Evolutionary conservation across 1,284 basidiomycete genomes (phyloP).

Genomic region (Schizopora paradoxa): DNA sequence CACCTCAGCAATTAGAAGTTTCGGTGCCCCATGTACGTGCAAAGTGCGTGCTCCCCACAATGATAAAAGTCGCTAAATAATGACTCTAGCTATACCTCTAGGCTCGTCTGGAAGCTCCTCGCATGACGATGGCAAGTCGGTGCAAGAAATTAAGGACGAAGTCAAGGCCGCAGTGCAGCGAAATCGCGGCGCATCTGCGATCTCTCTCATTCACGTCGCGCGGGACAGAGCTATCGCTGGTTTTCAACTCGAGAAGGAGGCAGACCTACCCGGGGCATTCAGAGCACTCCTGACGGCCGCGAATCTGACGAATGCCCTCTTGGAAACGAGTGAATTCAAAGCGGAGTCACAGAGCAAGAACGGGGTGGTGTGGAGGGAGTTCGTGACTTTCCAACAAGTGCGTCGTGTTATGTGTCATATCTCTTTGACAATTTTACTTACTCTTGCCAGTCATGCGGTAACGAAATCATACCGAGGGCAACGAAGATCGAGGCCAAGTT

Average conservation of each 20-base stretch:
- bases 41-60: not conserved
- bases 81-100: not conserved
- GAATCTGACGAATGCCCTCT: slow-evolving; percentile 47
- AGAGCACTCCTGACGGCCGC: slow-evolving; percentile 55
- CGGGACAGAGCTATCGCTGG: slow-evolving; percentile 47
- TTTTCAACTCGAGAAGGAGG: slow-evolving; percentile 44
- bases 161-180: slow-evolving; percentile 52
- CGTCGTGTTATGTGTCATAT: slow-evolving; percentile 21
- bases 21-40: not conserved
- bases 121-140: slow-evolving; percentile 29
- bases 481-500: slow-evolving; percentile 54
- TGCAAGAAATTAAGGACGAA: slow-evolving; percentile 58
- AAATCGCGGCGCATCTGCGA: slow-evolving; percentile 47
- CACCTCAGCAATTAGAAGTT: slow-evolving; percentile 1
- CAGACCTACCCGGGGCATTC: slow-evolving; percentile 56
- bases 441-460: slow-evolving; percentile 41
- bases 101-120: not conserved
- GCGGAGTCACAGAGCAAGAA: slow-evolving; percentile 42
- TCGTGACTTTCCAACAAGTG: slow-evolving; percentile 56
- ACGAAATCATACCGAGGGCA: slow-evolving; percentile 43
- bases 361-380: slow-evolving; percentile 49
- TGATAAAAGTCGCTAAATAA: slow-evolving; percentile 1
- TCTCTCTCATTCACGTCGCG: slow-evolving; percentile 55
- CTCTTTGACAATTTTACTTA: slow-evolving; percentile 9
- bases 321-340: slow-evolving; percentile 54